Evolutionary conservation across 2,329 filamentous ascomycete genomes (phyloP).

Genomic region (Aureobasidium leucospermi): DNA sequence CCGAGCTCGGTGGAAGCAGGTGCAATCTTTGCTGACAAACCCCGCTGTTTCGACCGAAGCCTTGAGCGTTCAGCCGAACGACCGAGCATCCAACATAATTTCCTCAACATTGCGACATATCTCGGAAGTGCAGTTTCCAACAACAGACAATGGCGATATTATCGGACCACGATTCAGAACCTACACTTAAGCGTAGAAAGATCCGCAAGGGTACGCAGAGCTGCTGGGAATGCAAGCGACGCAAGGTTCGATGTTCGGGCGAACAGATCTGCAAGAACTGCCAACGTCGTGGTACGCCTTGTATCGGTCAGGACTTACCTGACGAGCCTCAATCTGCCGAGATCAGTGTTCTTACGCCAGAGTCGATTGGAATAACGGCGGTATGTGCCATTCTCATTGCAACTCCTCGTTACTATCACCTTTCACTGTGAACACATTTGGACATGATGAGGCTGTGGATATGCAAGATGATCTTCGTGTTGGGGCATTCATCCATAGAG

Average conservation of each 20-base stretch:
- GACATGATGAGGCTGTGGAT: too few relatives aligned
- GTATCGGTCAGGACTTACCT: not conserved
- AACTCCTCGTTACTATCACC: too few relatives aligned
- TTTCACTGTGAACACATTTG: too few relatives aligned
- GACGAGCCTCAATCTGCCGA: not conserved
- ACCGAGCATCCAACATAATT: not conserved
- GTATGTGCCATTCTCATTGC: too few relatives aligned
- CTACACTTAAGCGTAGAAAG: not conserved
- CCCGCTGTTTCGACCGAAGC: not conserved
- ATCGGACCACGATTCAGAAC: not conserved
- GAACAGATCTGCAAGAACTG: not conserved
- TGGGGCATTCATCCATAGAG: too few relatives aligned
- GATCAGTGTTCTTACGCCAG: too few relatives aligned
- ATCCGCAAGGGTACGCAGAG: not conserved
- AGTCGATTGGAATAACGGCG: too few relatives aligned
- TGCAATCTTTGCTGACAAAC: not conserved
- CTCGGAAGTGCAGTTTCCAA: too few relatives aligned
- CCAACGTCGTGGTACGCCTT: not conserved
- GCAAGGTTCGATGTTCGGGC: not conserved
- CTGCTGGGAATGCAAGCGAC: not conserved
- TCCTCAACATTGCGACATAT: not conserved
- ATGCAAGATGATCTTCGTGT: too few relatives aligned
- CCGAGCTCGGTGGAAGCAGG: conserved; percentile 1
- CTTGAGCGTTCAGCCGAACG: not conserved
- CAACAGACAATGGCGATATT: not conserved